phyloP scores from a whole-genome alignment of 495 filamentous ascomycete genomes.

The Parathielavia hyrcaniae region DNA sequence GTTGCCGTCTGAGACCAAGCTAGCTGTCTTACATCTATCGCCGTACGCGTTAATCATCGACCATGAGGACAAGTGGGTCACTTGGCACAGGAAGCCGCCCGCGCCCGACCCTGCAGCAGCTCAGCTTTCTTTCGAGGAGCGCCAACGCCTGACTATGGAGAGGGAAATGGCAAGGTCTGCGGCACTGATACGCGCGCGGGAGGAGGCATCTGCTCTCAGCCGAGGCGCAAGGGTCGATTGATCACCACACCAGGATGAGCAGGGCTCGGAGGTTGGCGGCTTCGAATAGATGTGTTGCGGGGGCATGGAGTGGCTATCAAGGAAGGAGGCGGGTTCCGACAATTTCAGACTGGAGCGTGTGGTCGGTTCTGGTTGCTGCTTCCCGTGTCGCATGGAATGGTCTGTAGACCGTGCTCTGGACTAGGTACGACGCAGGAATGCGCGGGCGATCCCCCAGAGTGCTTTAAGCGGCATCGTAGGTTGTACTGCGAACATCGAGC shows the following conservation, averaged over 20 bases:
- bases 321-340: slow-evolving; percentile 1
- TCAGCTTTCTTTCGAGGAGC: slow-evolving; percentile 1
- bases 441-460: too few relatives aligned
- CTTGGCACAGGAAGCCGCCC: background rate
- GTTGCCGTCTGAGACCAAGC: slow-evolving; percentile 5
- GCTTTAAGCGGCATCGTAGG: too few relatives aligned
- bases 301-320: background rate
- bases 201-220: background rate
- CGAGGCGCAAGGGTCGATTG: slow-evolving; percentile 5
- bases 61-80: slow-evolving; percentile 3
- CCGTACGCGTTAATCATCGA: background rate
- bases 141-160: background rate
- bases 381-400: slow-evolving; percentile 19
- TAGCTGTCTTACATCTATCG: too few relatives aligned
- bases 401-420: slow-evolving; percentile 7
- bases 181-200: slow-evolving; percentile 3
- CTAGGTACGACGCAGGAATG: too few relatives aligned
- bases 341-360: slow-evolving; percentile 2
- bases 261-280: background rate
- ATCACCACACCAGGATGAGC: background rate
- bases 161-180: slow-evolving; percentile 4
- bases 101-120: background rate
- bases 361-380: slow-evolving; percentile 21
- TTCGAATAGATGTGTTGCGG: slow-evolving; percentile 6
- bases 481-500: too few relatives aligned